Evolutionary conservation across 495 filamentous ascomycete genomes (phyloP).

Genomic region (Cladorrhinum samala): DNA sequence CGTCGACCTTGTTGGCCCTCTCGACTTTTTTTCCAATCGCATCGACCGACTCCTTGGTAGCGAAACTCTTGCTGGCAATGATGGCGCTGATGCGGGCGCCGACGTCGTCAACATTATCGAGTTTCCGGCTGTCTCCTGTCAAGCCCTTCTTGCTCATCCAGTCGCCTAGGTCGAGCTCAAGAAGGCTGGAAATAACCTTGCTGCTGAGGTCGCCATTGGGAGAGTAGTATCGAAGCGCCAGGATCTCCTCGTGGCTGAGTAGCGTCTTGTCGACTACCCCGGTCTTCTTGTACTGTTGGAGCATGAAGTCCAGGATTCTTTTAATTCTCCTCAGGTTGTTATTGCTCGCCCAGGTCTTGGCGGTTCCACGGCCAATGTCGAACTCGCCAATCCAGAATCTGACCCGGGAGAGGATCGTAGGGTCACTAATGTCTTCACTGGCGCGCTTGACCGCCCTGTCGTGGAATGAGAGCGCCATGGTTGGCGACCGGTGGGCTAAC

Average conservation of each 20-base stretch:
- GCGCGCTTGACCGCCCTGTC: neutral
- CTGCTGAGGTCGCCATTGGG: neutral
- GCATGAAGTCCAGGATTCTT: neutral
- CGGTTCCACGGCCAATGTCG: neutral
- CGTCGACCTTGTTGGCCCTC: neutral
- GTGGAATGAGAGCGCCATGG: neutral
- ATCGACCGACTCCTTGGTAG: neutral
- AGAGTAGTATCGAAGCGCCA: neutral
- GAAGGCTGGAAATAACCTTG: neutral
- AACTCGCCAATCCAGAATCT: neutral
- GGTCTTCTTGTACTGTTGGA: neutral
- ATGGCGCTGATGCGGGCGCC: neutral
- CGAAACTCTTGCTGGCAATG: neutral
- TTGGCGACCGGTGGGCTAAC: no score
- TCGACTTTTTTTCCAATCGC: neutral
- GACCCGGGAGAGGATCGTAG: neutral
- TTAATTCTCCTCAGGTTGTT: neutral
- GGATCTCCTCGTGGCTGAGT: neutral
- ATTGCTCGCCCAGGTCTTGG: neutral
- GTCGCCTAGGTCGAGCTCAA: neutral
- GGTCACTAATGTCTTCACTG: neutral
- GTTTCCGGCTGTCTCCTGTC: no score
- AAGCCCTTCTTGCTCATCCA: neutral
- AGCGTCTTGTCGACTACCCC: neutral
- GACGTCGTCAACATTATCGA: neutral